phyloP scores from a whole-genome alignment of 805 yeast genomes.

The Wickerhamiella azyma region DNA sequence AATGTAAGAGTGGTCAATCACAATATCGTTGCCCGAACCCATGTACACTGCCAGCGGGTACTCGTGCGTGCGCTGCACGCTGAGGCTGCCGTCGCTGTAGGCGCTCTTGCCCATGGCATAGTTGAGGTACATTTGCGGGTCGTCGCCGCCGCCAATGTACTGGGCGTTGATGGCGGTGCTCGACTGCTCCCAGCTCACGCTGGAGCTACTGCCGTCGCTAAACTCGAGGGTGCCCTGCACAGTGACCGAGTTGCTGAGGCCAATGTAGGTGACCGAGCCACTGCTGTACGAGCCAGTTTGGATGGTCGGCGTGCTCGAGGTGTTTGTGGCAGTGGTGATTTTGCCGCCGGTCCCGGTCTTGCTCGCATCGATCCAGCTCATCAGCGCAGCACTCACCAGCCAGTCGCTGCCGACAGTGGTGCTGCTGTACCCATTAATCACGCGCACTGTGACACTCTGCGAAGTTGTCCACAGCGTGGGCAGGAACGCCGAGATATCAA shows the following conservation, averaged over 20 bases:
- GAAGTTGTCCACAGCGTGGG: constrained; percentile 52
- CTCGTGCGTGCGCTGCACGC: neutral
- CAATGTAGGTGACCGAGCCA: neutral
- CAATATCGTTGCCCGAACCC: neutral
- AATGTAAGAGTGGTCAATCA: constrained; percentile 5
- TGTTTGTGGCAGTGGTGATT: neutral
- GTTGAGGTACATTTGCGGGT: neutral
- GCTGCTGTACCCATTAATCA: constrained; percentile 25
- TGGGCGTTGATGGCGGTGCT: constrained; percentile 1
- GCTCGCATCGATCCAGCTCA: constrained; percentile 22
- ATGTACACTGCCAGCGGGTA: constrained; percentile 1
- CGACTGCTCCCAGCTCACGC: constrained; percentile 1
- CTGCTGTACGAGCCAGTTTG: neutral
- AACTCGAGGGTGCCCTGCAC: neutral
- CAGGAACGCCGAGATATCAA: constrained; percentile 57
- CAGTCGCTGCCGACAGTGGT: constrained; percentile 19
- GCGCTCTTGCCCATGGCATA: neutral
- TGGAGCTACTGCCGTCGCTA: neutral
- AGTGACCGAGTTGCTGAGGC: neutral
- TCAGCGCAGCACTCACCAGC: constrained; percentile 24
- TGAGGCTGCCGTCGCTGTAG: neutral
- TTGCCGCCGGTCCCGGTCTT: constrained; percentile 19
- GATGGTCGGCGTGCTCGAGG: neutral
- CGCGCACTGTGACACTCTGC: constrained; percentile 38
- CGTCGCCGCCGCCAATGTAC: neutral